Evolutionary conservation across 2,329 filamentous ascomycete genomes (phyloP).

Genomic region (Xylariaceae sp.): DNA sequence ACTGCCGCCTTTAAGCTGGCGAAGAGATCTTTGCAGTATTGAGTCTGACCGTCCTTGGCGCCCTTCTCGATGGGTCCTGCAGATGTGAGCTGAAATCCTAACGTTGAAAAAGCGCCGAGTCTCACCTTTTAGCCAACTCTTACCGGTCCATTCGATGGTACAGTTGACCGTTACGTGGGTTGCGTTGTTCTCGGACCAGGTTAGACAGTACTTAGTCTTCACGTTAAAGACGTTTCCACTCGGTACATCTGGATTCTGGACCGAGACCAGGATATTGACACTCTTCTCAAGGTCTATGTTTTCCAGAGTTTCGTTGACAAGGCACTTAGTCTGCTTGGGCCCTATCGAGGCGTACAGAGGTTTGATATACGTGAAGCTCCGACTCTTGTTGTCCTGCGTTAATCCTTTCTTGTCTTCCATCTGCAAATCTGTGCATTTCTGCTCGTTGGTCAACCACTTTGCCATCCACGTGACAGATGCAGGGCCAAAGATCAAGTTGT

Average conservation of each 20-base stretch:
- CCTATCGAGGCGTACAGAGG: slow-evolving; percentile 83
- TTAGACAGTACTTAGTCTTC: slow-evolving; percentile 93
- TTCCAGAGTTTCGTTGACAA: slow-evolving; percentile 84
- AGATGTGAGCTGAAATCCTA: slow-evolving; percentile 34
- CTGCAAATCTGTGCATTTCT: slow-evolving; percentile 86
- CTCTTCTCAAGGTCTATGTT: slow-evolving; percentile 84
- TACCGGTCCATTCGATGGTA: slow-evolving; percentile 92
- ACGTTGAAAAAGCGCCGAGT: slow-evolving; percentile 1
- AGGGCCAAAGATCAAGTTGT: slow-evolving; percentile 83
- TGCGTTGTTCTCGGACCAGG: slow-evolving; percentile 85
- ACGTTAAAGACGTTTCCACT: slow-evolving; percentile 88
- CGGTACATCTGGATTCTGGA: slow-evolving; percentile 91
- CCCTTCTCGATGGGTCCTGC: slow-evolving; percentile 94
- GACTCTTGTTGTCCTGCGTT: slow-evolving; percentile 71
- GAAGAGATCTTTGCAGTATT: slow-evolving; percentile 81
- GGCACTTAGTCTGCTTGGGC: slow-evolving; percentile 92
- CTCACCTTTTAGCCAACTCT: slow-evolving; percentile 95
- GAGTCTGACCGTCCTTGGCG: slow-evolving; percentile 83
- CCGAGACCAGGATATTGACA: slow-evolving; percentile 78
- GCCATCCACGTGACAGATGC: slow-evolving; percentile 79
- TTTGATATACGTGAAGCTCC: slow-evolving; percentile 87
- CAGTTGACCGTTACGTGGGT: slow-evolving; percentile 88
- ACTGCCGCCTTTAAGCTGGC: slow-evolving; percentile 74
- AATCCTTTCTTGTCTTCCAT: slow-evolving; percentile 84
- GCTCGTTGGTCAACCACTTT: slow-evolving; percentile 82